Evolutionary conservation across 257 asterid species (phyloP), one percentile per base, ranked within the genome.

Genomic region (Leonotis leonurus): DNA sequence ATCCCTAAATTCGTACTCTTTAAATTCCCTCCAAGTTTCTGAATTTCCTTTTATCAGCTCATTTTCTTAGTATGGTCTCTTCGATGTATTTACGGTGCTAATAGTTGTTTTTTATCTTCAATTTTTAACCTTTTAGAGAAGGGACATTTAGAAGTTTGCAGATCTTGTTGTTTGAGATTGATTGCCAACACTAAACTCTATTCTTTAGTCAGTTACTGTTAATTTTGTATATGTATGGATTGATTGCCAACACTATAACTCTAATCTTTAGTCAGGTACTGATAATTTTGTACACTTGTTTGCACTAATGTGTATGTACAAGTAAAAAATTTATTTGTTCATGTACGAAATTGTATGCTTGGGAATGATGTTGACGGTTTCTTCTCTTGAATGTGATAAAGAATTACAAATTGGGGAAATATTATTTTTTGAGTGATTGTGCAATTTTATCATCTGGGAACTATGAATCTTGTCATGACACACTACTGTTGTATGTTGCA

Each of bases 401-500:
- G 37, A 55, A 56, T 45, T 63, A 27, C 55, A 45, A 46, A 48
- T n/a, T n/a, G n/a, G 58, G 43, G 39, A 27, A n/a, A 17, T 5
- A 55, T 11, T 9, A 35, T 36, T 41, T 63, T 35, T n/a, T 9
- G 25, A 4, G 54, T 64, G 25, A 29, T 33, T 52, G 54, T 32
- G 16, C 8, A 16, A 59, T 21, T 56, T 56, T 29, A 60, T 46
- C 43, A 43, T 17, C 8, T 8, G 12, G n/a, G 35, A 10, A 7
- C 21, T 53, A n/a, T n/a, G 51, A 6, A n/a, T 56, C 59, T 63
- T 25, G n/a, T n/a, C n/a, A n/a, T n/a, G n/a, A n/a, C n/a, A n/a
- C n/a, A n/a, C 39, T n/a, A 27, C 30, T 60, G 55, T 25, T 61
- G 51, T 32, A 11, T 66, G 58, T 40, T 76, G 64, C 81, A 90